A percentile compares a stretch with the other conserved stretches of the same genome.
These are phyloP conservation scores for Pythium periplocum DNA, from an alignment of 352 stramenopile species.

Conservation along the genomic window DNA sequence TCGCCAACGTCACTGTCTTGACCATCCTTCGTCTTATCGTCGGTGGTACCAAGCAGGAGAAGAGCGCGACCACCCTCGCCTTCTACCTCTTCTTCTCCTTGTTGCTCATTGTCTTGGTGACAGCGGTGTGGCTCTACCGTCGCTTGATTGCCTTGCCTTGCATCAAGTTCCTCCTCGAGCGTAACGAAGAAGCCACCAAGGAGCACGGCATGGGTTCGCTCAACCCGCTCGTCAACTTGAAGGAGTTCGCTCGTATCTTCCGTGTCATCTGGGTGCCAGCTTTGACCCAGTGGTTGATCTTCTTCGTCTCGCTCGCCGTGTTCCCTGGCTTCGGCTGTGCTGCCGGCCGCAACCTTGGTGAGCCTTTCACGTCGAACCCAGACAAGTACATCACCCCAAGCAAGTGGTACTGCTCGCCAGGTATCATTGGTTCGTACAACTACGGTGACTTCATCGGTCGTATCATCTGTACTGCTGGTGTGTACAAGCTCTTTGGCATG, in stretches of 20 bases:
- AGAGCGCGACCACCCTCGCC: constrained; percentile 21
- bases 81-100: constrained; percentile 70
- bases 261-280: constrained; percentile 42
- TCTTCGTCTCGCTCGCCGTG: constrained; percentile 52
- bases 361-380: constrained; percentile 14
- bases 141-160: constrained; percentile 25
- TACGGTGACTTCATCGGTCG: constrained; percentile 59
- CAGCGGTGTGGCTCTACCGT: constrained; percentile 41
- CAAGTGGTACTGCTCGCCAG: constrained; percentile 48
- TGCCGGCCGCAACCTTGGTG: constrained; percentile 25
- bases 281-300: constrained; percentile 44
- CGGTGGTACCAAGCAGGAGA: constrained; percentile 33
- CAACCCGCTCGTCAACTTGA: constrained; percentile 25
- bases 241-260: constrained; percentile 42
- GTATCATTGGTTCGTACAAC: constrained; percentile 57
- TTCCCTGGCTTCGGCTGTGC: constrained; percentile 54
- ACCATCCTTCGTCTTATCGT: constrained; percentile 51
- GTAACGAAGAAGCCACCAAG: constrained; percentile 26
- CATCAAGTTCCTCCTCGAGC: constrained; percentile 51
- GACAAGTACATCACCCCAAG: constrained; percentile 4
- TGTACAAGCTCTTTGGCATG: constrained; percentile 56
- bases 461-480: constrained; percentile 33
- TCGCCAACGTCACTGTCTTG: constrained; percentile 50
- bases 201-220: constrained; percentile 23
- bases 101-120: constrained; percentile 41